Evolutionary conservation across 2,329 filamentous ascomycete genomes (phyloP), one percentile per base, ranked within the genome.

Genomic region (Tolypocladium paradoxum): DNA sequence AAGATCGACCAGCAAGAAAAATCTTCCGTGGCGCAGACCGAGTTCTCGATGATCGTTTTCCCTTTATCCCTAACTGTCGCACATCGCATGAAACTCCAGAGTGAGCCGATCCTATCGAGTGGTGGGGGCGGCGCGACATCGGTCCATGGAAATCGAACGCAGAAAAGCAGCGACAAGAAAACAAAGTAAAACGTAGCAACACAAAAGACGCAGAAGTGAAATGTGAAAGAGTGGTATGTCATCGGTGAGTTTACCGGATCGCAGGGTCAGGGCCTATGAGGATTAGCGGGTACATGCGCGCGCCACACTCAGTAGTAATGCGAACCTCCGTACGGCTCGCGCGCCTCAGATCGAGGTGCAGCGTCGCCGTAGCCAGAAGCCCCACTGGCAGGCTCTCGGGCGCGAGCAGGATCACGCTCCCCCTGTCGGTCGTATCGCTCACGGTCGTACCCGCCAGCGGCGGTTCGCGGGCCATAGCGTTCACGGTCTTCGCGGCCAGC

Each of bases 351-450:
- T 54, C 73, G 71, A 53, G 72, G 65, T 49, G 70, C 65, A 48
- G 66, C 64, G n/a, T 74, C 72, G 58, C 67, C 61, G 56, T 75
- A 75, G 56, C 67, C 65, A 49, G 68, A 64, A 45, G 65, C 66
- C 36, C 64, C 65, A 36, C 66, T 58, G 47, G 68, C 66, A 37
- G 68, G 63, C 40, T 75, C 72, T 36, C 72, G 70, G 34, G 69
- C 62, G 53, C 72, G 71, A 43, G 67, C 60, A 53, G 66, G 62
- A 36, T 73, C 70, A 48, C 73, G 72, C 27, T 74, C 71, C 50
- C 63, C 64, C 51, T 64, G 67, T 51, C 76, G 74, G 51, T 81
- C 76, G 49, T 77, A 77, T 54, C 75, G 72, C 16, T 74, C 72
- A 50, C 71, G 69, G 18, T 77, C 77, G 55, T 78, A 76, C 40